These are phyloP conservation scores for Rhodotorula taiwanensis DNA, from an alignment of 768 basidiomycete genomes.

Conservation along the genomic window DNA sequence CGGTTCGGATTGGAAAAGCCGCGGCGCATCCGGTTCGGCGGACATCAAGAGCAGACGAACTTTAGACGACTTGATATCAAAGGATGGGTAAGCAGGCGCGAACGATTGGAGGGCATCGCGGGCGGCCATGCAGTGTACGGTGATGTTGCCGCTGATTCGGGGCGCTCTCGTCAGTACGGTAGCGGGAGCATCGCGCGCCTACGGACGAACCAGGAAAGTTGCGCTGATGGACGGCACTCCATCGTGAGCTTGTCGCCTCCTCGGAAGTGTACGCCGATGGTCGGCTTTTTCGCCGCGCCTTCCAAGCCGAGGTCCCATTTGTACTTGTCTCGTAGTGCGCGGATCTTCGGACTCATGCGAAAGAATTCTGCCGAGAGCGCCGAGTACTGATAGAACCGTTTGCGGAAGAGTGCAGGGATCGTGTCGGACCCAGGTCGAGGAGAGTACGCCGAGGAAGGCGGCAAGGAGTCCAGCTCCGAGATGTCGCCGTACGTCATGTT, in stretches of 20 bases:
- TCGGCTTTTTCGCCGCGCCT: not conserved
- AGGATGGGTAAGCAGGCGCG: not conserved
- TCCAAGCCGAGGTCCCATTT: not conserved
- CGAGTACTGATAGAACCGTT: slow-evolving; percentile 12
- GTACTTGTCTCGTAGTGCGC: not conserved
- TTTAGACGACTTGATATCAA: not conserved
- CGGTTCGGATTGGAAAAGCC: not conserved
- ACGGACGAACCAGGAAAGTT: slow-evolving; percentile 9
- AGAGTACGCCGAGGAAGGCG: not conserved
- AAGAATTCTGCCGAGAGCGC: slow-evolving; percentile 3
- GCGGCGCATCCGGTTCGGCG: slow-evolving; percentile 6
- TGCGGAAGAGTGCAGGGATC: slow-evolving; percentile 1
- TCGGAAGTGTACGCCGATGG: slow-evolving; percentile 3
- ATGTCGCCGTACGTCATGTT: not conserved
- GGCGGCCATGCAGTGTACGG: slow-evolving; percentile 10
- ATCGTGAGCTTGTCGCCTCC: slow-evolving; percentile 17
- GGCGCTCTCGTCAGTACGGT: too few relatives aligned
- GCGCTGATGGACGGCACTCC: slow-evolving; percentile 6
- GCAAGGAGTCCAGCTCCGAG: slow-evolving; percentile 9
- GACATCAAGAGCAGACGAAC: slow-evolving; percentile 12
- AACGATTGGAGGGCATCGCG: not conserved
- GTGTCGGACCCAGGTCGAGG: slow-evolving; percentile 1
- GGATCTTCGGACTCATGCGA: not conserved
- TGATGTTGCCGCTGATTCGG: slow-evolving; percentile 17
- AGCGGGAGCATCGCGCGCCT: not conserved